phyloP scores from a whole-genome alignment of 495 filamentous ascomycete genomes.

The Apodospora peruviana region DNA sequence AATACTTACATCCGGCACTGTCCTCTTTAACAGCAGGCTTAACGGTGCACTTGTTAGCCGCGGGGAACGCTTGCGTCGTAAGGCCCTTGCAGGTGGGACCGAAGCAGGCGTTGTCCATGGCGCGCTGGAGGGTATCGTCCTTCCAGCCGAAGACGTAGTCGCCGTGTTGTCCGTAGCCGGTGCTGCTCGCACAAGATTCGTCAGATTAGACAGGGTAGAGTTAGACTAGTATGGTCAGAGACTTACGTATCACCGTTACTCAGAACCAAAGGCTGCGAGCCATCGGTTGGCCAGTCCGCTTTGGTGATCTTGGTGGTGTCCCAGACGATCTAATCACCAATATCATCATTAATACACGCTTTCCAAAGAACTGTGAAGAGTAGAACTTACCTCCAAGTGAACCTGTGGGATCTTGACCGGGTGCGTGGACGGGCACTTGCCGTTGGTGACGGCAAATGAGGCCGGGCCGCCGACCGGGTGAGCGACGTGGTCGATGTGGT shows the following conservation, averaged over 20 bases:
- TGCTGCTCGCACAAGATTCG: neutral
- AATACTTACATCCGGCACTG: conserved; percentile 35
- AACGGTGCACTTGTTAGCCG: conserved; percentile 34
- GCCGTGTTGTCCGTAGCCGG: conserved; percentile 33
- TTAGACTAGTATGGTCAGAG: neutral
- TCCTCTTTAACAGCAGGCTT: conserved; percentile 35
- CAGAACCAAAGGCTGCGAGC: conserved; percentile 44
- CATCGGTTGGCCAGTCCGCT: conserved; percentile 39
- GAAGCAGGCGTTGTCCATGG: conserved; percentile 44
- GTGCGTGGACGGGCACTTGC: conserved; percentile 40
- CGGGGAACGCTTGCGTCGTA: conserved; percentile 30
- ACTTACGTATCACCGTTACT: conserved; percentile 34
- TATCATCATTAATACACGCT: neutral
- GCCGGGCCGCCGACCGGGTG: conserved; percentile 41
- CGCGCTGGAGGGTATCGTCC: conserved; percentile 41
- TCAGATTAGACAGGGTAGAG: no score
- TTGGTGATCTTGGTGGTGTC: conserved; percentile 43
- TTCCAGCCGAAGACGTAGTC: conserved; percentile 52
- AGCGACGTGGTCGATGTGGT: conserved; percentile 44
- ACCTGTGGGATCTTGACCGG: conserved; percentile 46
- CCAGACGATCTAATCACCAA: conserved; percentile 33
- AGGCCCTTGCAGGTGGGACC: conserved; percentile 31
- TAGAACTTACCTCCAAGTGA: conserved; percentile 34
- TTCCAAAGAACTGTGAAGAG: neutral
- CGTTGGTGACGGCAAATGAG: conserved; percentile 35